Evolutionary conservation across 2,329 filamentous ascomycete genomes (phyloP).

Genomic region (Pezicula neosporulosa): DNA sequence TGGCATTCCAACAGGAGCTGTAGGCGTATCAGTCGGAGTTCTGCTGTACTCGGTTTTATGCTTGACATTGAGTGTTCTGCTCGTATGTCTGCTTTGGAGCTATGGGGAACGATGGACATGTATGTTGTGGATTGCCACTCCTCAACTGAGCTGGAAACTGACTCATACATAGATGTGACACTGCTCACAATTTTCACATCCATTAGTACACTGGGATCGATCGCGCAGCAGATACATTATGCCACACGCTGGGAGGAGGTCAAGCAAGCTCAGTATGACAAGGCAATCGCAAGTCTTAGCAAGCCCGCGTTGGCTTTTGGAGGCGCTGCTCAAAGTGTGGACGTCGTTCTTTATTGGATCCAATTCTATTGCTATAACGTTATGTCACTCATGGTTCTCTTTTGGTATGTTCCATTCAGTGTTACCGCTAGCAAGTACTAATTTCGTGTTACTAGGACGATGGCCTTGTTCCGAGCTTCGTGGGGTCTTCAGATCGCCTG

Average conservation of each 20-base stretch:
- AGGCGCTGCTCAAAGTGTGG: conserved; percentile 36
- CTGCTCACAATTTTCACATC: conserved; percentile 23
- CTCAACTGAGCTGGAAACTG: neutral
- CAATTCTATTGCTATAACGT: conserved; percentile 49
- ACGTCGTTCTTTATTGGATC: conserved; percentile 43
- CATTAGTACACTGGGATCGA: conserved; percentile 23
- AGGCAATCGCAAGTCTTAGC: conserved; percentile 30
- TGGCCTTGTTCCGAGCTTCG: conserved; percentile 33
- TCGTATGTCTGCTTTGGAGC: conserved; percentile 23
- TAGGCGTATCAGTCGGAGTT: conserved; percentile 21
- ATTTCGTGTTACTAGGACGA: conserved; percentile 25
- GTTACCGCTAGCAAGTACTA: neutral
- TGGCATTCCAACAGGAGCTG: conserved; percentile 19
- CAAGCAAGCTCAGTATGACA: conserved; percentile 30
- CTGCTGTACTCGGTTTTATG: conserved; percentile 26
- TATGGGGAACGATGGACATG: conserved; percentile 29
- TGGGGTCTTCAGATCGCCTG: conserved; percentile 25
- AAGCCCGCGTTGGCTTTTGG: conserved; percentile 40
- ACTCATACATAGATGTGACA: conserved; percentile 19
- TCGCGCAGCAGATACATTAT: conserved; percentile 27
- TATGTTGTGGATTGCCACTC: conserved; percentile 9
- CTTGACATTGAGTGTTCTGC: conserved; percentile 14
- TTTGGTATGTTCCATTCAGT: conserved; percentile 33
- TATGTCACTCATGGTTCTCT: conserved; percentile 42
- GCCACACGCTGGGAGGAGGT: conserved; percentile 17